Evolutionary conservation across 306 rosid species (phyloP).

Genomic region (Ziziphus jujuba): DNA sequence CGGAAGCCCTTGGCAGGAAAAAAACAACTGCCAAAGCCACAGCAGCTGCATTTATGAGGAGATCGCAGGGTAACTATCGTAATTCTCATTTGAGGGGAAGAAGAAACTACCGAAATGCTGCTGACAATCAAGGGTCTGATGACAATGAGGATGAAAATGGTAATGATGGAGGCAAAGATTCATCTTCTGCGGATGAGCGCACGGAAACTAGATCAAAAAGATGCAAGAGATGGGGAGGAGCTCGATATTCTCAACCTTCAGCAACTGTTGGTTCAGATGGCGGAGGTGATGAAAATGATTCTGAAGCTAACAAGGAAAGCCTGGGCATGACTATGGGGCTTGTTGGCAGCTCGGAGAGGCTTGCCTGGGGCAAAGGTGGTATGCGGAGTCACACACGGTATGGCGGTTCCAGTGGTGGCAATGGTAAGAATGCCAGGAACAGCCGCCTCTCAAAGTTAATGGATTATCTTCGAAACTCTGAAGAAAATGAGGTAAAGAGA

Average conservation of each 20-base stretch:
- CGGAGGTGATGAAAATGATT: constrained; percentile 51
- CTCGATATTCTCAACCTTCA: constrained; percentile 51
- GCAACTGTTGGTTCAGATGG: constrained; percentile 46
- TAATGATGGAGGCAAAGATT: constrained; percentile 53
- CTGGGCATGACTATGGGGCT: constrained; percentile 44
- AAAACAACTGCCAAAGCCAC: constrained; percentile 50
- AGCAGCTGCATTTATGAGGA: constrained; percentile 51
- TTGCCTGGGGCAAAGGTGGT: constrained; percentile 76
- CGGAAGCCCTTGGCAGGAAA: constrained; percentile 67
- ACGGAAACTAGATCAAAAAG: constrained; percentile 51
- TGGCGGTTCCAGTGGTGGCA: constrained; percentile 47
- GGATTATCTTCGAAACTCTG: constrained; percentile 50
- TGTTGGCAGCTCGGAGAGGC: constrained; percentile 58
- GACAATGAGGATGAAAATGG: constrained; percentile 59
- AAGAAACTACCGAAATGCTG: constrained; percentile 46
- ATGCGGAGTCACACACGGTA: constrained; percentile 60
- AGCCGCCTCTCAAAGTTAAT: constrained; percentile 54
- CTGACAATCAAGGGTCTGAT: constrained; percentile 46
- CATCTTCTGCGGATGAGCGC: constrained; percentile 61
- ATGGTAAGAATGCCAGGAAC: constrained; percentile 50
- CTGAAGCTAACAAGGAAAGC: constrained; percentile 52
- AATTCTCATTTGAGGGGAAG: constrained; percentile 41
- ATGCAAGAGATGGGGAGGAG: constrained; percentile 49
- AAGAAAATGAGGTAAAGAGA: constrained; percentile 47
- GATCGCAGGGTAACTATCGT: constrained; percentile 51